Conservation (phyloP, 2,329 filamentous ascomycete species). For the Akanthomyces dipterigenus region DNA sequence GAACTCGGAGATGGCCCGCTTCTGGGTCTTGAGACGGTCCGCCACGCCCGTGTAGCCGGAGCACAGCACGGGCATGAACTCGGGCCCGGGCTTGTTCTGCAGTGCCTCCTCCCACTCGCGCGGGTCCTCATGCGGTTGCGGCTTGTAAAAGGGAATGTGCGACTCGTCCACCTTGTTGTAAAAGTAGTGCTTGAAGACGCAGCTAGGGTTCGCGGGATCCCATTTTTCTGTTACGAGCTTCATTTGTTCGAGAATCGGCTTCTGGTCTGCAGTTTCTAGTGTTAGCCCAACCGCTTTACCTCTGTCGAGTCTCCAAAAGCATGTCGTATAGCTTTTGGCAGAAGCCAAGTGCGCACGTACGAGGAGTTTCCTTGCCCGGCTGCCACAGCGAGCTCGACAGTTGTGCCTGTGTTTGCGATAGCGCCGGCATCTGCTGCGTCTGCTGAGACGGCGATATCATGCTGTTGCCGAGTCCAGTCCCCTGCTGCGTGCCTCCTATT, state of each 20-base stretch:
- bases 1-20: conserved; percentile 60
- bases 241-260: conserved; percentile 69
- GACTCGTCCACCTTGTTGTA: conserved; percentile 77
- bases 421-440: conserved; percentile 34
- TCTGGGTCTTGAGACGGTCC: conserved; percentile 66
- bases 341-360: conserved; percentile 27
- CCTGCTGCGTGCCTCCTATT: conserved; percentile 30
- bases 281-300: not conserved
- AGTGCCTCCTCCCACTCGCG: conserved; percentile 80
- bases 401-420: conserved; percentile 40
- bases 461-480: conserved; percentile 23
- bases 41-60: conserved; percentile 67
- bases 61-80: conserved; percentile 70
- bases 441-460: conserved; percentile 32
- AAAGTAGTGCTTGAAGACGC: conserved; percentile 75
- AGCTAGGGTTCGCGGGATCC: conserved; percentile 61
- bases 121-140: conserved; percentile 62
- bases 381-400: conserved; percentile 47
- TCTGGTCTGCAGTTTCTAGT: conserved; percentile 43
- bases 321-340: not conserved
- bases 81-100: conserved; percentile 67
- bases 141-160: conserved; percentile 69
- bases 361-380: conserved; percentile 42
- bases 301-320: not conserved
- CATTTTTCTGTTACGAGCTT: conserved; percentile 65